A percentile compares a stretch with the other conserved stretches of the same genome.
phyloP scores from a whole-genome alignment of 768 basidiomycete species.

The Fomitopsis pulvina region DNA sequence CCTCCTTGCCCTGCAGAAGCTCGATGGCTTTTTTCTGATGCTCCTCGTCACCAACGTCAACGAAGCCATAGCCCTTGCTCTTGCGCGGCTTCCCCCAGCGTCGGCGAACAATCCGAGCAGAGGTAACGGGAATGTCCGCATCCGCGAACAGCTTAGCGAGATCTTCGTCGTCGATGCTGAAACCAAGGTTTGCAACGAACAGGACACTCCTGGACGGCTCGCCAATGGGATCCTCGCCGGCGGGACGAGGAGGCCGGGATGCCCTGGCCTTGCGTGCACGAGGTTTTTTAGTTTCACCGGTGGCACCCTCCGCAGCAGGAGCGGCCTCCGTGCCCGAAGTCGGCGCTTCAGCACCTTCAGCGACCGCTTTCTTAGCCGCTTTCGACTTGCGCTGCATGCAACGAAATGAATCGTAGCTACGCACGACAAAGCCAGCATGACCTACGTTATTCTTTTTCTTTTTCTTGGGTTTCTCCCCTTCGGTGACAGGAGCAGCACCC shows the following conservation, averaged over 20 bases:
- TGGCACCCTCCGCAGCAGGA: conserved; percentile 22
- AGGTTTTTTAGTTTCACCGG: conserved; percentile 37
- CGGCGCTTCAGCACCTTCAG: conserved; percentile 26
- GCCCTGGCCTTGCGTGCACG: conserved; percentile 52
- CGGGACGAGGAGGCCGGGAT: conserved; percentile 57
- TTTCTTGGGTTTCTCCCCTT: conserved; percentile 65
- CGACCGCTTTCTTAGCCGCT: conserved; percentile 30
- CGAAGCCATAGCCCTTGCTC: conserved; percentile 97
- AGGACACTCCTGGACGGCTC: conserved; percentile 86
- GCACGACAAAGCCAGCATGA: conserved; percentile 16
- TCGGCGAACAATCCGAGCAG: conserved; percentile 85
- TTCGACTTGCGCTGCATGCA: conserved; percentile 39
- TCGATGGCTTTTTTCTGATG: conserved; percentile 91
- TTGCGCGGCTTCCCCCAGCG: conserved; percentile 78
- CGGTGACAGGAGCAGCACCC: conserved; percentile 45
- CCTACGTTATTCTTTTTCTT: conserved; percentile 69
- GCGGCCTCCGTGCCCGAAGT: conserved; percentile 17
- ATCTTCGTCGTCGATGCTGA: conserved; percentile 82
- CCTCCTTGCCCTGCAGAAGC: conserved; percentile 79
- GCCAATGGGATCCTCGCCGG: conserved; percentile 78
- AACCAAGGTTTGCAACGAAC: conserved; percentile 97
- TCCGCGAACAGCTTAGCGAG: conserved; percentile 81
- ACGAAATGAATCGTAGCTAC: conserved; percentile 16
- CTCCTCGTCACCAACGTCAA: conserved; percentile 85
- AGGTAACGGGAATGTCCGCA: conserved; percentile 73